Evolutionary conservation across 768 basidiomycete genomes (phyloP).

Genomic region (Amylocystis lapponica): DNA sequence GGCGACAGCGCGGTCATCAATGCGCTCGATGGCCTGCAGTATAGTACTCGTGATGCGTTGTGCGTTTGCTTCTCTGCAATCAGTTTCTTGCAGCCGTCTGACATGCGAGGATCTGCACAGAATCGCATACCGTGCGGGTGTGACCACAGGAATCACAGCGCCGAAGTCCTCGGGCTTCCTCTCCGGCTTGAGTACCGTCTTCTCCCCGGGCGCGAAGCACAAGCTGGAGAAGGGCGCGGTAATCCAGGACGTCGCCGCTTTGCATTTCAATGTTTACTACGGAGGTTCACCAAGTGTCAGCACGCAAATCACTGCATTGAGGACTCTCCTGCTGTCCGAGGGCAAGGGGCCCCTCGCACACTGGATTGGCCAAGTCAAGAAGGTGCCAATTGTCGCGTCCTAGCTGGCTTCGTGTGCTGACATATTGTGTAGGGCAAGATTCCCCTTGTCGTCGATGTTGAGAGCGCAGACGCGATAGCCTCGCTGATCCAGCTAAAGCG

Average conservation of each 20-base stretch:
- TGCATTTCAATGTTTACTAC: conserved; percentile 36
- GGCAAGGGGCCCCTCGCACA: conserved; percentile 34
- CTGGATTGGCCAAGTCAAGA: conserved; percentile 36
- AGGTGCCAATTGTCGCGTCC: conserved; percentile 28
- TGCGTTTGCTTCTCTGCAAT: conserved; percentile 21
- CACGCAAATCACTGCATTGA: conserved; percentile 68
- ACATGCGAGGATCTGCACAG: conserved; percentile 28
- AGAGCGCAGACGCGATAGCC: conserved; percentile 65
- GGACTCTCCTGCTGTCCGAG: conserved; percentile 48
- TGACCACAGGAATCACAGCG: conserved; percentile 37
- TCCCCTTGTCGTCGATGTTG: conserved; percentile 51
- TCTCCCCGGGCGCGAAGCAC: conserved; percentile 32
- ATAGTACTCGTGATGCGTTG: conserved; percentile 54
- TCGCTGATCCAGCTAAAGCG: conserved; percentile 55
- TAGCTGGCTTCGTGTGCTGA: neutral
- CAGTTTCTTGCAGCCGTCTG: neutral
- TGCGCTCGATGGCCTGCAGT: conserved; percentile 71
- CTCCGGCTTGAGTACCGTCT: conserved; percentile 32
- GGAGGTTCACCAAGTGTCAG: conserved; percentile 57
- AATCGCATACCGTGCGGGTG: conserved; percentile 41
- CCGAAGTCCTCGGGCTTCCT: conserved; percentile 33
- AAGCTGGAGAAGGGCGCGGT: conserved; percentile 36
- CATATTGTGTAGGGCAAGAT: conserved; percentile 36
- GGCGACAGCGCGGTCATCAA: conserved; percentile 36
- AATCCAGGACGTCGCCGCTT: conserved; percentile 28